Evolutionary conservation across 2,329 filamentous ascomycete genomes (phyloP).

Genomic region (Talaromyces rugulosus): DNA sequence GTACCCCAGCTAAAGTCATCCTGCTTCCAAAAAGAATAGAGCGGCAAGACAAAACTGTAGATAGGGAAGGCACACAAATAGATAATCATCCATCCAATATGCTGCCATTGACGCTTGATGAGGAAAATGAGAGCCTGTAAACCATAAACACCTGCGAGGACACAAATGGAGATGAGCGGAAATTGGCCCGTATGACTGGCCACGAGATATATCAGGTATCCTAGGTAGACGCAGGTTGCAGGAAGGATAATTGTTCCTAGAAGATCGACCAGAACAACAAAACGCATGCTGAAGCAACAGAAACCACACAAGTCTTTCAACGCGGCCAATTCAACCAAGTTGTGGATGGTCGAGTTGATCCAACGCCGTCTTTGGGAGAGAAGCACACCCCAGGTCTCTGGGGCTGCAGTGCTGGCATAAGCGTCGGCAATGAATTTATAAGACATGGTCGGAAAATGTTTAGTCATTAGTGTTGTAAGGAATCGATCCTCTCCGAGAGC

Average conservation of each 20-base stretch:
- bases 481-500: slow-evolving; percentile 96
- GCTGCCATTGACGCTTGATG: slow-evolving; percentile 95
- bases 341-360: slow-evolving; percentile 99
- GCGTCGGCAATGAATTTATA: slow-evolving; percentile 96
- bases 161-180: slow-evolving; percentile 80
- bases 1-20: slow-evolving; percentile 99
- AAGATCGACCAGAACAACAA: slow-evolving; percentile 91
- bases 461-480: slow-evolving; percentile 95
- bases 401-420: slow-evolving; percentile 87
- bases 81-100: slow-evolving; percentile 99
- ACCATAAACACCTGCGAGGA: slow-evolving; percentile 89
- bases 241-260: slow-evolving; percentile 89
- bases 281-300: slow-evolving; percentile 98
- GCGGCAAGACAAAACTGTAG: slow-evolving; percentile 81
- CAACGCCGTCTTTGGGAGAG: slow-evolving; percentile 97
- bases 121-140: slow-evolving; percentile 96
- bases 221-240: slow-evolving; percentile 81
- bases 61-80: slow-evolving; percentile 95
- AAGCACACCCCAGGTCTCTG: slow-evolving; percentile 88
- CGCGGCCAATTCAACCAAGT: slow-evolving; percentile 83
- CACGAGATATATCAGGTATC: slow-evolving; percentile 78
- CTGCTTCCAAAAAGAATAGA: slow-evolving; percentile 99
- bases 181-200: slow-evolving; percentile 67
- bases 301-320: slow-evolving; percentile 95
- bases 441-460: slow-evolving; percentile 90